phyloP scores from a whole-genome alignment of 331 rosid species.

The Malus hybrid region DNA sequence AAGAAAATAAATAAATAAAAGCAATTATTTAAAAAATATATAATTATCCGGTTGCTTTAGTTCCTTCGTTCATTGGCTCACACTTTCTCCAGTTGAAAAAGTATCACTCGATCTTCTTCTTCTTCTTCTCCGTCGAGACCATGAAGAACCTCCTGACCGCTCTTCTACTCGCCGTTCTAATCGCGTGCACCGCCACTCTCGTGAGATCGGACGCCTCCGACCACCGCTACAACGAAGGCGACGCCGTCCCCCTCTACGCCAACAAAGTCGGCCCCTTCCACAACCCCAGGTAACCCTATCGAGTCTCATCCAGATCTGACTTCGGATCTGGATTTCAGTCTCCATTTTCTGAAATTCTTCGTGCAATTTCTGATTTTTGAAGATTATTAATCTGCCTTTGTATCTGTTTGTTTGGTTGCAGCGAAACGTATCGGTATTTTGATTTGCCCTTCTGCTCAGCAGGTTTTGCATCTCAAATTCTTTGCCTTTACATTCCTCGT shows the following conservation, averaged over 20 bases:
- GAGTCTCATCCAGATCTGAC: constrained; percentile 6
- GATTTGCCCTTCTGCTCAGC: constrained; percentile 81
- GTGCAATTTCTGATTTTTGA: not conserved
- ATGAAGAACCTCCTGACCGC: constrained; percentile 17
- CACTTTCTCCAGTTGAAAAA: not conserved
- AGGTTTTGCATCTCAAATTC: constrained; percentile 27
- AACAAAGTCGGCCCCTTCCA: constrained; percentile 52
- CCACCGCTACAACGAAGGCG: constrained; percentile 38
- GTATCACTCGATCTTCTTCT: not conserved
- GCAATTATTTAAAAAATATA: not conserved
- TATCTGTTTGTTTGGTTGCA: constrained; percentile 28
- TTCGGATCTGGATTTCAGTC: constrained; percentile 10
- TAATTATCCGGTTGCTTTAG: not conserved
- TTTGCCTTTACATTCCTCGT: not conserved
- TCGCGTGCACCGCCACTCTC: constrained; percentile 9
- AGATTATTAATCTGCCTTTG: not conserved
- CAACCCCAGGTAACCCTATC: constrained; percentile 33
- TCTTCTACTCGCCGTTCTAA: constrained; percentile 11
- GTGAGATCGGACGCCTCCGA: constrained; percentile 37
- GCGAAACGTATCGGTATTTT: constrained; percentile 82
- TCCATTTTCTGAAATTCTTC: not conserved
- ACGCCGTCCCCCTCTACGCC: constrained; percentile 39
- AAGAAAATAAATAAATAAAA: not conserved
- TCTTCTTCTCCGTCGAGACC: not conserved
- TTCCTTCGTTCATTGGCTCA: not conserved